Percentiles rank a stretch among this genome's conserved stretches.
phyloP scores from a whole-genome alignment of 768 basidiomycete genomes.

The Mycena venus region DNA sequence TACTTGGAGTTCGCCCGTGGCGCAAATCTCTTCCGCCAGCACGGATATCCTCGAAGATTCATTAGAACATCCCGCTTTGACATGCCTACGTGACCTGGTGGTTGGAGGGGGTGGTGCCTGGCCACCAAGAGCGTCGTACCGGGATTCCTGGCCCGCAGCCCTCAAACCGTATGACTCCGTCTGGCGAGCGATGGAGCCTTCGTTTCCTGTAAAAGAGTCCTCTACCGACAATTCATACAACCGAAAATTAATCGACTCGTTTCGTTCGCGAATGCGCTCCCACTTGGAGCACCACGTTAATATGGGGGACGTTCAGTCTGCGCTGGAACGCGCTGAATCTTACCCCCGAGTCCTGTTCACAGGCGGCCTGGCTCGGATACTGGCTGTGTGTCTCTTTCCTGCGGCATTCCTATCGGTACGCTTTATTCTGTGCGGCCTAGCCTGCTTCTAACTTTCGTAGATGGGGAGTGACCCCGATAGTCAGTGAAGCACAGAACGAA shows the following conservation, averaged over 20 bases:
- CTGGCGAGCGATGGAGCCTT: conserved; percentile 28
- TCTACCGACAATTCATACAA: conserved; percentile 34
- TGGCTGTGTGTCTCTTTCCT: conserved; percentile 34
- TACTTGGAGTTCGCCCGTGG: conserved; percentile 22
- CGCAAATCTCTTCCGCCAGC: conserved; percentile 8
- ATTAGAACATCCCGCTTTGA: conserved; percentile 11
- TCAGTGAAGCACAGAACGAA: conserved; percentile 38
- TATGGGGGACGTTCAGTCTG: conserved; percentile 25
- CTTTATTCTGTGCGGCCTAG: background rate
- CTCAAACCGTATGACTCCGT: conserved; percentile 31
- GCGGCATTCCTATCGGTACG: conserved; percentile 38
- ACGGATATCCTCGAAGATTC: conserved; percentile 27
- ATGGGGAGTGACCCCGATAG: conserved; percentile 39
- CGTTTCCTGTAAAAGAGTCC: conserved; percentile 33
- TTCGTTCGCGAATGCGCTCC: conserved; percentile 30
- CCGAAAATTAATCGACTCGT: conserved; percentile 35
- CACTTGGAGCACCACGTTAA: conserved; percentile 22
- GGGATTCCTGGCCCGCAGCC: conserved; percentile 32
- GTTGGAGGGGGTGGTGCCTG: conserved; percentile 34
- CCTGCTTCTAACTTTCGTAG: conserved; percentile 8
- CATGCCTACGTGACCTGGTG: conserved; percentile 23
- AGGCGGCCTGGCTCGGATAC: conserved; percentile 34
- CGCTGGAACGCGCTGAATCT: conserved; percentile 31
- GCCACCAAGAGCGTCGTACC: conserved; percentile 37
- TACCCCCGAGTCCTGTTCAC: conserved; percentile 27